phyloP scores from a whole-genome alignment of 2,329 filamentous ascomycete species.

The Sporothrix curviconia region DNA sequence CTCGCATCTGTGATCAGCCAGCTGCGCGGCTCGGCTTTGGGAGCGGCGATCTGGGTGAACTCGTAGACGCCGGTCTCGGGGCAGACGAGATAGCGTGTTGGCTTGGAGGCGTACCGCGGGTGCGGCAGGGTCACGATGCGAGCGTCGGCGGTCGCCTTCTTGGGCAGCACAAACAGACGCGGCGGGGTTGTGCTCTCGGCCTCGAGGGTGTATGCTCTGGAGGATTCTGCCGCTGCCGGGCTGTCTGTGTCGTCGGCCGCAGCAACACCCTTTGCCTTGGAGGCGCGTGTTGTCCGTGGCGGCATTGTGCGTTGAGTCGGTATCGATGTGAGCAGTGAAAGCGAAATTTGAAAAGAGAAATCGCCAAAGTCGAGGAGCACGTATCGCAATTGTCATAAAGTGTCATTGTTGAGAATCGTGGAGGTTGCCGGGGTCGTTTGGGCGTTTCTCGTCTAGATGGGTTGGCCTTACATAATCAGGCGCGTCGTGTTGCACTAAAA shows the following conservation, averaged over 20 bases:
- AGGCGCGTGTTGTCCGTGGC: constrained; percentile 35
- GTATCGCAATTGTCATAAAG: background rate
- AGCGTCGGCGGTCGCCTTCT: constrained; percentile 44
- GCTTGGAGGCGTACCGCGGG: constrained; percentile 44
- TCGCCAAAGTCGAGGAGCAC: background rate
- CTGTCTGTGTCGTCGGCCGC: constrained; percentile 24
- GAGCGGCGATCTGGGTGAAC: constrained; percentile 51
- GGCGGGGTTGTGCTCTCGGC: constrained; percentile 38
- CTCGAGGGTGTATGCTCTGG: constrained; percentile 35
- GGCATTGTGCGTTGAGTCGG: constrained; percentile 12
- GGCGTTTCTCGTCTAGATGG: background rate
- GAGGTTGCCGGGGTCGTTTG: background rate
- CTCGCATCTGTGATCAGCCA: constrained; percentile 47
- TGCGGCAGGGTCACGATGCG: constrained; percentile 55
- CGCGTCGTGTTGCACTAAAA: constrained; percentile 9
- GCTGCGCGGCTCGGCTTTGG: constrained; percentile 49
- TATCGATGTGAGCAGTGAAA: background rate
- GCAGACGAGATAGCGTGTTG: constrained; percentile 56
- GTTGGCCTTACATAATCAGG: constrained; percentile 12
- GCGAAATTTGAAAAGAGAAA: background rate
- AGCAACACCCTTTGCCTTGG: constrained; percentile 28
- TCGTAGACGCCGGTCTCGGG: constrained; percentile 58
- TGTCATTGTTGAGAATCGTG: background rate
- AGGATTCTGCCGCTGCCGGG: constrained; percentile 21
- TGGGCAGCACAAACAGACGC: constrained; percentile 56